Evolutionary conservation across 768 basidiomycete genomes (phyloP).

Genomic region (Termitomyces heimii): DNA sequence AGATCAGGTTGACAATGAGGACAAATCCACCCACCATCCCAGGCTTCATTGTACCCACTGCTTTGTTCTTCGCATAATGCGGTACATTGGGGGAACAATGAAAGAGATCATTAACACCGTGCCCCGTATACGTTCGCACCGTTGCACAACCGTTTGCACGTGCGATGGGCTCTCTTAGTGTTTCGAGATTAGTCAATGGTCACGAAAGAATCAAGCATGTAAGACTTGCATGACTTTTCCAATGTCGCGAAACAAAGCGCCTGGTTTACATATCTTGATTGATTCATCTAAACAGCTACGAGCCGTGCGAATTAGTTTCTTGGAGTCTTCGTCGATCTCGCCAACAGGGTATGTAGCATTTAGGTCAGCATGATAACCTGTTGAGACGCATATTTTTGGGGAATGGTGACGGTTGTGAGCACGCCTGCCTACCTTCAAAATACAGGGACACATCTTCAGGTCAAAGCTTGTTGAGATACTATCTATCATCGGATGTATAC

Average conservation of each 20-base stretch:
- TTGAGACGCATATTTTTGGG: neutral
- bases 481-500: neutral
- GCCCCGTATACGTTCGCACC: constrained; percentile 88
- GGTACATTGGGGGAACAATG: constrained; percentile 84
- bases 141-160: constrained; percentile 82
- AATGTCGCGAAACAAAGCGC: constrained; percentile 81
- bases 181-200: neutral
- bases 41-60: constrained; percentile 86
- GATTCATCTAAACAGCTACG: constrained; percentile 83
- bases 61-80: constrained; percentile 94
- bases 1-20: neutral
- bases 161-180: constrained; percentile 73
- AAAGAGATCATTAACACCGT: constrained; percentile 85
- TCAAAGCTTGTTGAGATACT: neutral
- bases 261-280: constrained; percentile 92
- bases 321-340: constrained; percentile 75
- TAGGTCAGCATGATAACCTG: constrained; percentile 88
- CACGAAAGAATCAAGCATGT: neutral
- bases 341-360: constrained; percentile 94
- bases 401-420: neutral
- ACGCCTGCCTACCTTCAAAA: constrained; percentile 52
- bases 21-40: constrained; percentile 67
- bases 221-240: constrained; percentile 78
- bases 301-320: constrained; percentile 76
- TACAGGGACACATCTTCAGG: constrained; percentile 71